A percentile compares a stretch with the other conserved stretches of the same genome.
phyloP scores from a whole-genome alignment of 805 yeast genomes.

The Starmera amethionina region DNA sequence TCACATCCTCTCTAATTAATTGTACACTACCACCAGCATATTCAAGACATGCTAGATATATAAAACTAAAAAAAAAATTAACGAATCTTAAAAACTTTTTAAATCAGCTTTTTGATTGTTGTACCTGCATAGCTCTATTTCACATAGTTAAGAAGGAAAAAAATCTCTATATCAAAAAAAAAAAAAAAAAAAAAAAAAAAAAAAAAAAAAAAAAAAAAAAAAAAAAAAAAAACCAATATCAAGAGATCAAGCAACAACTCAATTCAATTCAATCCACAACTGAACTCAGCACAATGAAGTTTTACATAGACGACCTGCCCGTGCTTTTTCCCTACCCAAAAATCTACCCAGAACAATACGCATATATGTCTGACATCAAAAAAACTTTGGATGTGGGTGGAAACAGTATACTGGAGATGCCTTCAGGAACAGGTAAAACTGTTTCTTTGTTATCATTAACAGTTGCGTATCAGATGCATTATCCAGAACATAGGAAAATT shows the following conservation, averaged over 20 bases:
- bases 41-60: too few relatives aligned
- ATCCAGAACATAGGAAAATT: constrained; percentile 89
- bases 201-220: too few relatives aligned
- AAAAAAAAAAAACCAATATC: background rate
- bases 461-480: constrained; percentile 89
- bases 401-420: constrained; percentile 95
- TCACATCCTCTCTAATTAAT: too few relatives aligned
- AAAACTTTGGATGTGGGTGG: constrained; percentile 94
- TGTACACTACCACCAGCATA: too few relatives aligned
- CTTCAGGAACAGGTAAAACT: constrained; percentile 98
- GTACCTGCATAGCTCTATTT: too few relatives aligned
- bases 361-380: constrained; percentile 94
- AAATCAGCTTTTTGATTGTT: too few relatives aligned
- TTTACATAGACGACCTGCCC: constrained; percentile 91
- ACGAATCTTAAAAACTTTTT: too few relatives aligned
- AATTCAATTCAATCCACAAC: background rate
- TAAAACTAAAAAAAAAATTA: too few relatives aligned
- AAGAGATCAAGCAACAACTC: background rate
- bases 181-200: too few relatives aligned
- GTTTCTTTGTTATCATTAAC: constrained; percentile 84
- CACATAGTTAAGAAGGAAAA: too few relatives aligned
- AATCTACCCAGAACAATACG: constrained; percentile 97
- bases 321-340: constrained; percentile 93
- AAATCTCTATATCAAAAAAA: too few relatives aligned
- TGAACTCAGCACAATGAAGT: constrained; percentile 22